These are phyloP conservation scores for Warburgia ugandensis DNA, from an alignment of 164 flowering plant species.

Conservation along the genomic window DNA sequence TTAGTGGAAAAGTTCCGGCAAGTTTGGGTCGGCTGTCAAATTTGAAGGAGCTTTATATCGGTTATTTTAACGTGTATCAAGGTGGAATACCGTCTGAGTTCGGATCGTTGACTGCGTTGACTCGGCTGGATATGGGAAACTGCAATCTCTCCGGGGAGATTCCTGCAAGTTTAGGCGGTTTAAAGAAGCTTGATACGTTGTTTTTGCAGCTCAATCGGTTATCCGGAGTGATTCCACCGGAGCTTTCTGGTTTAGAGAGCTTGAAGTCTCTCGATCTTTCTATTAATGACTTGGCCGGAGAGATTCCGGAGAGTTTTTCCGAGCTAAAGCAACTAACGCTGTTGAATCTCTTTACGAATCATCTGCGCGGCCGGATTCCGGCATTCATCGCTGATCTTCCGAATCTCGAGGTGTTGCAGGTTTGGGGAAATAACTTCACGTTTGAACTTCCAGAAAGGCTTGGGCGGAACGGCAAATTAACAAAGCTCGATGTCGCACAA, in stretches of 20 bases:
- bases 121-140: slow-evolving; percentile 41
- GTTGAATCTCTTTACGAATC: slow-evolving; percentile 56
- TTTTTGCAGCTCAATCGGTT: slow-evolving; percentile 63
- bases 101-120: slow-evolving; percentile 37
- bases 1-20: too few relatives aligned
- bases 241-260: slow-evolving; percentile 43
- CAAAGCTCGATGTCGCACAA: slow-evolving; percentile 42
- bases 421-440: slow-evolving; percentile 89
- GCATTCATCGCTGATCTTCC: slow-evolving; percentile 58
- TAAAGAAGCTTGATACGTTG: slow-evolving; percentile 45
- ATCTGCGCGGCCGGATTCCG: slow-evolving; percentile 59
- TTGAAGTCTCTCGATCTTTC: slow-evolving; percentile 69
- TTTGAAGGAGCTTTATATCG: slow-evolving; percentile 34
- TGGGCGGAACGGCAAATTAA: slow-evolving; percentile 55
- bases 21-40: slow-evolving; percentile 32
- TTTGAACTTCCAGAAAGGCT: slow-evolving; percentile 58
- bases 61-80: slow-evolving; percentile 32
- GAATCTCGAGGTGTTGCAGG: slow-evolving; percentile 53
- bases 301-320: slow-evolving; percentile 56
- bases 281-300: slow-evolving; percentile 53
- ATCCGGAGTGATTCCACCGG: slow-evolving; percentile 54
- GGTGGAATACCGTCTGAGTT: slow-evolving; percentile 68
- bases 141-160: slow-evolving; percentile 70
- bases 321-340: slow-evolving; percentile 43
- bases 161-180: slow-evolving; percentile 45